Base-by-base conservation (phyloP, 176 grass and related monocot genomes). In the Zea luxurians region DNA sequence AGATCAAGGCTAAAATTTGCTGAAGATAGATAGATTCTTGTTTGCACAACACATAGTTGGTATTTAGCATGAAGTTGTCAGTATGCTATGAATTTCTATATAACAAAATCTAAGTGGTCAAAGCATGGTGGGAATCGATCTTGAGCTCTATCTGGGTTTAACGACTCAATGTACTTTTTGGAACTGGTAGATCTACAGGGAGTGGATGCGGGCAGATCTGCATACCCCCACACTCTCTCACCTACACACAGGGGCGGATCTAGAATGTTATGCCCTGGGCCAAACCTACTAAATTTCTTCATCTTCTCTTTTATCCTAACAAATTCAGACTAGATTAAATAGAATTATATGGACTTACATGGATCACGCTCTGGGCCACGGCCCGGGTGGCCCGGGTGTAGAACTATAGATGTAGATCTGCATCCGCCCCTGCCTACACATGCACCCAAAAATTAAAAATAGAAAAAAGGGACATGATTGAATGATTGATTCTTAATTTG, bases 401-500 rank as follows among this genome's bases (percentile, higher is more conserved):
- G 27, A 27, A 27, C 27, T 27, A 1, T 27, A 27, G 27, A 27
- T 27, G 27, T 27, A 27, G 27, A 27, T 27, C 27, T 1, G 27
- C 27, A 27, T 27, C 27, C 27, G 27, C 27, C 27, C 27, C 27
- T 27, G 27, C 38, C 8, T 8, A 46, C 44, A 2, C 43, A 44
- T 1, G 8, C 10, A 48, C 46, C 10, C 10, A 17, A 38, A 8
- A 54, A 21, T 10, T 44, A 18, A 60, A 43, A 1, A 13, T 4
- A 6, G 54, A 74, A 59, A 18, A 20, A 60, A 42, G 44, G 3
- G 41, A 45, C 41, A 70, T 48, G 67, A 48, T 69, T 69, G 66
- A 69, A 11, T 43, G 46, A 27, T 38, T 38, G 70, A 5, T 54
- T 72, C 34, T 72, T 53, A 10, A 4, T 72, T 72, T 78, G 46